Evolutionary conservation across 2,329 filamentous ascomycete species (phyloP).

Genomic region (Sarocladium kiliense): DNA sequence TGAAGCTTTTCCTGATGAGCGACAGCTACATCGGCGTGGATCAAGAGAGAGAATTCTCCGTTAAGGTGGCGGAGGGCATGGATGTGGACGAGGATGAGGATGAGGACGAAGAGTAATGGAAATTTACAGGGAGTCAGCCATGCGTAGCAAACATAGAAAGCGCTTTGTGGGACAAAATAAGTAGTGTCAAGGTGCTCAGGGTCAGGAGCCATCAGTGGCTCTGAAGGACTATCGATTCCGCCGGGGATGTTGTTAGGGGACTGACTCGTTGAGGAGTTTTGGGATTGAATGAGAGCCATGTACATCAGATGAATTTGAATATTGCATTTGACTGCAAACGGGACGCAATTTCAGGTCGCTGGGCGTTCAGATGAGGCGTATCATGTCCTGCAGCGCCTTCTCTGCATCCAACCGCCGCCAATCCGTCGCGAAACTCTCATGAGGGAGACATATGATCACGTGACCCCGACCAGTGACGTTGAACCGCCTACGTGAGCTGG

Average conservation of each 20-base stretch:
- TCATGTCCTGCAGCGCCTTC: not conserved
- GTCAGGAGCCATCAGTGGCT: no score
- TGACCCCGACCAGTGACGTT: slow-evolving; percentile 7
- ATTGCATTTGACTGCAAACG: not conserved
- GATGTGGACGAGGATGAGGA: slow-evolving; percentile 89
- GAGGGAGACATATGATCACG: not conserved
- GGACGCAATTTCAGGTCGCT: not conserved
- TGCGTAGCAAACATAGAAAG: not conserved
- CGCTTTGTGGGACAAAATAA: not conserved
- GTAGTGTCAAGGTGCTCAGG: no score
- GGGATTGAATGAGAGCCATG: not conserved
- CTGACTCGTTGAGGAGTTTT: not conserved
- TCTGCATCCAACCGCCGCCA: slow-evolving; percentile 7
- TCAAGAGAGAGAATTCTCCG: slow-evolving; percentile 84
- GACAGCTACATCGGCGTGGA: slow-evolving; percentile 97
- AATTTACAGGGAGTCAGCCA: slow-evolving; percentile 14
- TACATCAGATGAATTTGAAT: not conserved
- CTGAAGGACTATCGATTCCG: no score
- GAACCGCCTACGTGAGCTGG: not conserved
- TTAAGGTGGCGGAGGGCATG: slow-evolving; percentile 86
- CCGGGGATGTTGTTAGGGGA: no score
- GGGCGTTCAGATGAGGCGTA: not conserved
- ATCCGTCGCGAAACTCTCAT: slow-evolving; percentile 5
- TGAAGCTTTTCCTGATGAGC: slow-evolving; percentile 94
- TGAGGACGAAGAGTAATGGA: slow-evolving; percentile 57